These are phyloP conservation scores for Colletotrichum camelliae DNA, from an alignment of 2,329 filamentous ascomycete species.

Conservation along the genomic window DNA sequence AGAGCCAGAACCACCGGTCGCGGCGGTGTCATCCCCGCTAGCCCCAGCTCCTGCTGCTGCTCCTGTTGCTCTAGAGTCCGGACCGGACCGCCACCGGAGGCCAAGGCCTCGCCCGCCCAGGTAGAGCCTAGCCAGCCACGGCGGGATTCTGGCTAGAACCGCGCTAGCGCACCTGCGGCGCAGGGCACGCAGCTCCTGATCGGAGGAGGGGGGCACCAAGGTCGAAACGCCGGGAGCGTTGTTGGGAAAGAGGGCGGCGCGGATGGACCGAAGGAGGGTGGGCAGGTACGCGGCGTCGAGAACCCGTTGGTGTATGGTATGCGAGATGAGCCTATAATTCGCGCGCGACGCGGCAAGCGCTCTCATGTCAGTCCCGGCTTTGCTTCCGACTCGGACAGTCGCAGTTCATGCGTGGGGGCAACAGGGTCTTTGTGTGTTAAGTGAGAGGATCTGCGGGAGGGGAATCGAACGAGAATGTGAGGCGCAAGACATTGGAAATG, in stretches of 20 bases:
- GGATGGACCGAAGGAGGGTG: conserved; percentile 71
- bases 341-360: conserved; percentile 19
- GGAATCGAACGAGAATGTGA: background rate
- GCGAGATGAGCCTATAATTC: conserved; percentile 59
- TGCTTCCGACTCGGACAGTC: conserved; percentile 9
- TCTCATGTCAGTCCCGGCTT: conserved; percentile 15
- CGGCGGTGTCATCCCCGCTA: background rate
- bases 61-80: conserved; percentile 1
- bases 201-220: conserved; percentile 63
- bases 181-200: conserved; percentile 65
- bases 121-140: conserved; percentile 53
- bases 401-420: conserved; percentile 26
- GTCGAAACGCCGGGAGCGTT: conserved; percentile 74
- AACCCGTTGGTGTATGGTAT: conserved; percentile 60
- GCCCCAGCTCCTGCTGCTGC: background rate
- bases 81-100: conserved; percentile 27
- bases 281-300: conserved; percentile 70
- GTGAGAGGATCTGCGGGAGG: conserved; percentile 16
- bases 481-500: background rate
- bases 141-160: conserved; percentile 54
- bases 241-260: conserved; percentile 84
- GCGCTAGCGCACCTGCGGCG: conserved; percentile 71
- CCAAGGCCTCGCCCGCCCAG: conserved; percentile 48
- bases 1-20: background rate
- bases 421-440: conserved; percentile 21